Conservation (phyloP, 768 basidiomycete species). For the Cystoderma amianthinum region DNA sequence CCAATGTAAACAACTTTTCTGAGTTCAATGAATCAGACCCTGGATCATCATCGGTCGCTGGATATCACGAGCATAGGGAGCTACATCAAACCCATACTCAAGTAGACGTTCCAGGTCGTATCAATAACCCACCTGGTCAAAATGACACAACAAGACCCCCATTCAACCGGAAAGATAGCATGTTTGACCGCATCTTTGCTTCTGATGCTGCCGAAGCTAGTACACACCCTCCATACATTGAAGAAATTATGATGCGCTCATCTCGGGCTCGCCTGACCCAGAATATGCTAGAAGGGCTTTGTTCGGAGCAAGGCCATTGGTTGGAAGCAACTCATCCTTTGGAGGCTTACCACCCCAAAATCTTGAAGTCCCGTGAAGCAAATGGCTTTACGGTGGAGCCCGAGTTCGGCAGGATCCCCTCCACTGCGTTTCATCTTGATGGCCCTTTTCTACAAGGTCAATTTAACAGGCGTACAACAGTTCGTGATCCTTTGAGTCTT, state of each 20-base stretch:
- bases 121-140: too few relatives aligned
- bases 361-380: neutral
- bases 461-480: too few relatives aligned
- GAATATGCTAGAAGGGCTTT: neutral
- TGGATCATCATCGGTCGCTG: neutral
- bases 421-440: too few relatives aligned
- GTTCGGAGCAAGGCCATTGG: neutral
- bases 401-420: too few relatives aligned
- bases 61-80: neutral
- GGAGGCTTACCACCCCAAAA: neutral
- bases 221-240: neutral
- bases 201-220: neutral
- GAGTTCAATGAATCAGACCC: neutral
- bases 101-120: too few relatives aligned
- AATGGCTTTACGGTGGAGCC: too few relatives aligned
- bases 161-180: conserved; percentile 15
- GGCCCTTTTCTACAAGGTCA: too few relatives aligned
- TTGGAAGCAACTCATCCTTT: neutral
- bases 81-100: neutral
- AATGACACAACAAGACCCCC: neutral
- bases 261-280: neutral
- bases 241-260: neutral
- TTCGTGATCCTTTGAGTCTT: too few relatives aligned
- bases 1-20: neutral
- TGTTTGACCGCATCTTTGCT: conserved; percentile 16